Conservation (phyloP, 352 stramenopile genomes). For the Pythium brachiatum region DNA sequence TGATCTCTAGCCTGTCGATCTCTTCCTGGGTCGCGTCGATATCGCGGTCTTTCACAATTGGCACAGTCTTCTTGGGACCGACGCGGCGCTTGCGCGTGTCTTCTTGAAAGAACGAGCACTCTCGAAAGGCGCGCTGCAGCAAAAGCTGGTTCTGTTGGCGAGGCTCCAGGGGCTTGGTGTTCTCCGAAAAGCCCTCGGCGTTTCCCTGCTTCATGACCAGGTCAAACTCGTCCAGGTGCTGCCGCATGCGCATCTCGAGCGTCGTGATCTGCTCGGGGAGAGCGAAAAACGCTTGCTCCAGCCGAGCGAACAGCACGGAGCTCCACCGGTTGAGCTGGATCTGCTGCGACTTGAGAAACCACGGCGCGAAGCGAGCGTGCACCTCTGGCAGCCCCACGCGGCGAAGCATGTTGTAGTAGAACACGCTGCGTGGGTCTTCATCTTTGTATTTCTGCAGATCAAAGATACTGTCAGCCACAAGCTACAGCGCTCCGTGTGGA, state of each 20-base stretch:
- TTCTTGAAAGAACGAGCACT: conserved; percentile 61
- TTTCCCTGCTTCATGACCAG: conserved; percentile 33
- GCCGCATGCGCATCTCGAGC: conserved; percentile 61
- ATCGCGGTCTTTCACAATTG: conserved; percentile 34
- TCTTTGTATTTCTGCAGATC: conserved; percentile 55
- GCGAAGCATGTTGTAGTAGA: conserved; percentile 79
- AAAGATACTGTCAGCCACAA: no score
- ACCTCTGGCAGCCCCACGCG: conserved; percentile 64
- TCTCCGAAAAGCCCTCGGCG: background rate
- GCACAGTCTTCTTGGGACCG: conserved; percentile 24
- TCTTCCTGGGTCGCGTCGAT: conserved; percentile 29
- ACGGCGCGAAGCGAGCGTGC: conserved; percentile 71
- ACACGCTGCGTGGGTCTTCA: conserved; percentile 64
- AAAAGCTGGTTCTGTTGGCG: conserved; percentile 56
- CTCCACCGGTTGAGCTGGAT: conserved; percentile 70
- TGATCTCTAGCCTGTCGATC: conserved; percentile 48
- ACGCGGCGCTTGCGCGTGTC: conserved; percentile 24
- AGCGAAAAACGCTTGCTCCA: conserved; percentile 66
- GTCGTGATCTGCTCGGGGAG: conserved; percentile 49
- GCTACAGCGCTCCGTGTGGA: no score
- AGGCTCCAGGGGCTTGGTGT: conserved; percentile 25
- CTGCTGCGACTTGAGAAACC: conserved; percentile 77
- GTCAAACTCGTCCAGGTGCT: conserved; percentile 46
- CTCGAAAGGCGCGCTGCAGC: conserved; percentile 60
- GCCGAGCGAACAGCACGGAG: conserved; percentile 56